Conservation (phyloP, 2,329 filamentous ascomycete species). For the Huntiella omanensis region DNA sequence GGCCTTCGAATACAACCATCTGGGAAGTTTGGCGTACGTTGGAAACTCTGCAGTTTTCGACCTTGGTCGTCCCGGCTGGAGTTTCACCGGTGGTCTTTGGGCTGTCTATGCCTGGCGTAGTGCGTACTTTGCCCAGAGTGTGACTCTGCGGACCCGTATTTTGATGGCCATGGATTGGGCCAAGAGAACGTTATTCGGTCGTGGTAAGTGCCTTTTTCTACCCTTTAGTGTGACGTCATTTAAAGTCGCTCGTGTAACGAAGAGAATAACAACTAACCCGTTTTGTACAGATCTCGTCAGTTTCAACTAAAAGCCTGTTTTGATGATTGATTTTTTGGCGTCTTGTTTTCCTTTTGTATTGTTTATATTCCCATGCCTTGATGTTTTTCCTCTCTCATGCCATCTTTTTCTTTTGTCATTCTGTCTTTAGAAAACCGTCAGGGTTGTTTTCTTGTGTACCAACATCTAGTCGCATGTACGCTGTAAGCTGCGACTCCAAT, state of each 20-base stretch:
- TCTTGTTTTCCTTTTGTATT: too few species aligned
- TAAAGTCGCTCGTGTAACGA: neutral
- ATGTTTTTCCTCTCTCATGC: too few species aligned
- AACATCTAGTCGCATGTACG: neutral
- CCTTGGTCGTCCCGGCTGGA: slow-evolving; percentile 51
- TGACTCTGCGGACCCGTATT: slow-evolving; percentile 74
- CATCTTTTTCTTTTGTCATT: neutral
- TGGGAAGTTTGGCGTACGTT: slow-evolving; percentile 84
- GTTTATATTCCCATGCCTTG: too few species aligned
- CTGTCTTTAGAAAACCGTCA: neutral
- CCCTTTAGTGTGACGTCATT: neutral
- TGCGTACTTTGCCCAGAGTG: slow-evolving; percentile 93
- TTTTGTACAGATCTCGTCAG: slow-evolving; percentile 26
- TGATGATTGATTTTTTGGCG: too few species aligned
- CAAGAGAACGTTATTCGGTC: slow-evolving; percentile 87
- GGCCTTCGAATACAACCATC: slow-evolving; percentile 82
- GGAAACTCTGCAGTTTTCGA: slow-evolving; percentile 96
- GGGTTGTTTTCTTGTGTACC: too few species aligned
- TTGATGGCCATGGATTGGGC: slow-evolving; percentile 96
- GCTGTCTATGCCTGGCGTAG: slow-evolving; percentile 93
- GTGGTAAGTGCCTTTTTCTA: slow-evolving; percentile 47
- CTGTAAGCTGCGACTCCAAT: too few species aligned
- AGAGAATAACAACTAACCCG: neutral
- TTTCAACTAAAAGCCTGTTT: slow-evolving; percentile 3
- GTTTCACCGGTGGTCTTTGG: slow-evolving; percentile 63